phyloP scores from a whole-genome alignment of 2,329 filamentous ascomycete species.

The Ophiocordyceps camponoti-saundersi region DNA sequence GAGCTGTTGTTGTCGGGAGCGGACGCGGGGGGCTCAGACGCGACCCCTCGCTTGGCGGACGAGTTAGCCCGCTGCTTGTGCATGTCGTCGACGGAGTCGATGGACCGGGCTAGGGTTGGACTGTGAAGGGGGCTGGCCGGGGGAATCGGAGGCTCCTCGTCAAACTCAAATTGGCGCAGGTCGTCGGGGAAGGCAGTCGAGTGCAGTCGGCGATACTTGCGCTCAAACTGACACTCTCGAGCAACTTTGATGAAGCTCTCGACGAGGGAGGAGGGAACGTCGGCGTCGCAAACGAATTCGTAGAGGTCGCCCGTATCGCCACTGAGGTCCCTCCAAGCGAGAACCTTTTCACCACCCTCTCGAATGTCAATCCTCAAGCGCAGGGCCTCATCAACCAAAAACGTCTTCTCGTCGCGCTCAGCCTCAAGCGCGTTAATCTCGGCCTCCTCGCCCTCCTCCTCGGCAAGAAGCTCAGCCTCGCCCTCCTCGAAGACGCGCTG shows the following conservation, averaged over 20 bases:
- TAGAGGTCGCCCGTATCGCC: constrained; percentile 91
- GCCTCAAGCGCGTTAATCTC: constrained; percentile 54
- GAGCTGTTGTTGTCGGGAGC: too few species aligned
- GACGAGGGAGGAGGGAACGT: constrained; percentile 52
- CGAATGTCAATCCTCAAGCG: constrained; percentile 75
- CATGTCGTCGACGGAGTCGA: constrained; percentile 41
- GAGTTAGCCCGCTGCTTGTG: constrained; percentile 33
- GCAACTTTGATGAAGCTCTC: constrained; percentile 69
- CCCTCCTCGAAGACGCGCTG: constrained; percentile 96
- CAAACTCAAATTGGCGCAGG: constrained; percentile 67
- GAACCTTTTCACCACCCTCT: constrained; percentile 64
- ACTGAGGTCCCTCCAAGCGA: constrained; percentile 90
- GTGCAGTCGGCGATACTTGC: constrained; percentile 71
- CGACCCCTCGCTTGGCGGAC: constrained; percentile 17
- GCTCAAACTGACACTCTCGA: constrained; percentile 91
- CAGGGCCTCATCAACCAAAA: constrained; percentile 81
- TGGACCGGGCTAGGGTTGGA: constrained; percentile 34
- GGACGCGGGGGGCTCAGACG: constrained; percentile 1
- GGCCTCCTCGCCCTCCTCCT: constrained; percentile 74
- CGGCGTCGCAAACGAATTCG: constrained; percentile 86
- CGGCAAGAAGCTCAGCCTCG: constrained; percentile 77
- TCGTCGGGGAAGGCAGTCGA: constrained; percentile 70
- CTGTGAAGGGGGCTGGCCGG: constrained; percentile 46
- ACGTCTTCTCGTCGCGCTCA: constrained; percentile 94
- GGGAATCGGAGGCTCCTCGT: constrained; percentile 44